phyloP scores from a whole-genome alignment of 345 rosid species.

The Rhizophora mangle region DNA sequence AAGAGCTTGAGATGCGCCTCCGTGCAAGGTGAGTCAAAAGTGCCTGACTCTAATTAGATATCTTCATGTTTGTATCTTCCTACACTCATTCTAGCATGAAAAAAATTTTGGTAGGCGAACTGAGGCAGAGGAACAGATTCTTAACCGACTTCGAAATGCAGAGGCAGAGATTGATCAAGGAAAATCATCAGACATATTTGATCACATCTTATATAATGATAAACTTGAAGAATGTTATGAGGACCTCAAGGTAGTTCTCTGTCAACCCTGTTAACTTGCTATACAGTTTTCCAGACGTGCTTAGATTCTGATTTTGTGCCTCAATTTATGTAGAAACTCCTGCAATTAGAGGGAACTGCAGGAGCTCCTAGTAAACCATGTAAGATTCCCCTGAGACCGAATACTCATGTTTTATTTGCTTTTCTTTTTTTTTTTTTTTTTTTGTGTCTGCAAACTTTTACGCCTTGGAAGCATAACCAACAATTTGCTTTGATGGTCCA shows the following conservation, averaged over 20 bases:
- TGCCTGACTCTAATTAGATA: background rate
- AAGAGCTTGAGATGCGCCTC: slow-evolving; percentile 76
- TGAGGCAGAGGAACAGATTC: slow-evolving; percentile 83
- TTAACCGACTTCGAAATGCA: slow-evolving; percentile 73
- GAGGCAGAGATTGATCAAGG: slow-evolving; percentile 77
- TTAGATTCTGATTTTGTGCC: slow-evolving; percentile 6
- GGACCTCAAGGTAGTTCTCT: slow-evolving; percentile 63
- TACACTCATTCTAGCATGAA: slow-evolving; percentile 11
- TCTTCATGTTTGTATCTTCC: slow-evolving; percentile 3
- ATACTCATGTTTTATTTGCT: background rate
- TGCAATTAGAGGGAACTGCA: slow-evolving; percentile 12
- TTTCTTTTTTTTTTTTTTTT: background rate
- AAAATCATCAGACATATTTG: slow-evolving; percentile 60
- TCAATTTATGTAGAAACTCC: slow-evolving; percentile 15
- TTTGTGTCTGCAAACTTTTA: background rate
- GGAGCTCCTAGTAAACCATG: slow-evolving; percentile 60
- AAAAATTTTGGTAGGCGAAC: slow-evolving; percentile 57
- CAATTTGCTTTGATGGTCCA: slow-evolving; percentile 35
- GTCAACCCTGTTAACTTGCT: background rate
- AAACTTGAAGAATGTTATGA: slow-evolving; percentile 75
- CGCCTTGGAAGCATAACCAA: slow-evolving; percentile 13
- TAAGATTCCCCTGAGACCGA: slow-evolving; percentile 23
- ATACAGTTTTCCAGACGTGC: background rate
- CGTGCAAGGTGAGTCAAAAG: slow-evolving; percentile 59
- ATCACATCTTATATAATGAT: slow-evolving; percentile 65